Evolutionary conservation across 1,139 yeast genomes (phyloP).

Genomic region (Kodamaea anthophila): DNA sequence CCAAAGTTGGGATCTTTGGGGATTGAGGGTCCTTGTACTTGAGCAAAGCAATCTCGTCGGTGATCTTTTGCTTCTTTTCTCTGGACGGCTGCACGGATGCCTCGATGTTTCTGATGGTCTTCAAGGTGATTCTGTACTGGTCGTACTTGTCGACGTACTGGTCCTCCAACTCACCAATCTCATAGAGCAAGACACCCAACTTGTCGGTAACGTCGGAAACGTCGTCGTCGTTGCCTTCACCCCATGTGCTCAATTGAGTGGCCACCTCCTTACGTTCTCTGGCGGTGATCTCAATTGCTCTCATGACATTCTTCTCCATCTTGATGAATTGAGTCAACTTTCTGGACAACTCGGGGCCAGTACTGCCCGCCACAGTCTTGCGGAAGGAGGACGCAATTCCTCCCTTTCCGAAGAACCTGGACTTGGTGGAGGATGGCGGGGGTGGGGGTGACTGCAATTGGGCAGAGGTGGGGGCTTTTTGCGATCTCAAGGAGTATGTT

Average conservation of each 20-base stretch:
- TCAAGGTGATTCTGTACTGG: constrained; percentile 93
- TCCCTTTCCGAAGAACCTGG: constrained; percentile 86
- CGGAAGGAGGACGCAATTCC: constrained; percentile 79
- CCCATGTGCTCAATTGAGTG: constrained; percentile 93
- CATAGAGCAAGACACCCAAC: constrained; percentile 91
- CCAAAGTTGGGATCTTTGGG: constrained; percentile 89
- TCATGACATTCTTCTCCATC: constrained; percentile 94
- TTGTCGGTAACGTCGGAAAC: constrained; percentile 96
- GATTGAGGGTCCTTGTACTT: constrained; percentile 98
- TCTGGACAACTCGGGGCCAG: constrained; percentile 92
- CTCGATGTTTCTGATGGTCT: constrained; percentile 93
- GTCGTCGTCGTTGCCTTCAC: constrained; percentile 96
- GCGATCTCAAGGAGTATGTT: constrained; percentile 92
- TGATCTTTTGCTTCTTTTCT: constrained; percentile 95
- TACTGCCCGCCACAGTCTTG: constrained; percentile 84
- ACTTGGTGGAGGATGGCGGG: constrained; percentile 76
- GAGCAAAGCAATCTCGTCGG: constrained; percentile 95
- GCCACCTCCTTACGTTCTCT: constrained; percentile 96
- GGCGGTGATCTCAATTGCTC: constrained; percentile 88
- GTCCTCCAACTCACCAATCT: constrained; percentile 96
- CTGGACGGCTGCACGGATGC: constrained; percentile 97
- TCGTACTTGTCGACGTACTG: constrained; percentile 97
- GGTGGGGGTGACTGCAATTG: constrained; percentile 95
- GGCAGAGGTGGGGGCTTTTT: constrained; percentile 95
- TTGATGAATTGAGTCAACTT: constrained; percentile 86